phyloP scores from a whole-genome alignment of 306 rosid species.

The Cucurbita maxima region DNA sequence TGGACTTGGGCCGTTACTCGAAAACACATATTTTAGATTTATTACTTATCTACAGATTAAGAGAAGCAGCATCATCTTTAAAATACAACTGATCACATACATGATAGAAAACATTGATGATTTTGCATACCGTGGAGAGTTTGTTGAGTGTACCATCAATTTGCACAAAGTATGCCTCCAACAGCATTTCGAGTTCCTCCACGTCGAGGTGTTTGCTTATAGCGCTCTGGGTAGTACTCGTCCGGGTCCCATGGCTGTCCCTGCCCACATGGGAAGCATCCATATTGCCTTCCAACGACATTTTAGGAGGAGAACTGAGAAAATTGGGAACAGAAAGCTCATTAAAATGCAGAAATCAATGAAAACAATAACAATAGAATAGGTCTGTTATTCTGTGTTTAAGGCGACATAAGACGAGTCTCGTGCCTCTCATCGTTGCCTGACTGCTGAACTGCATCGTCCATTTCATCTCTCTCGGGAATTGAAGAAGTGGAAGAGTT shows the following conservation, averaged over 20 bases:
- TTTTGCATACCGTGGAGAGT: constrained; percentile 37
- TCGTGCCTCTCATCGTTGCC: constrained; percentile 40
- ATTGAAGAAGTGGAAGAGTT: constrained; percentile 49
- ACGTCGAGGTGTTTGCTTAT: constrained; percentile 65
- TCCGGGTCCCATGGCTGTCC: constrained; percentile 59
- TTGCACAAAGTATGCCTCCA: constrained; percentile 96
- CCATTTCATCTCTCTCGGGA: constrained; percentile 21
- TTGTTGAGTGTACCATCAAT: constrained; percentile 84
- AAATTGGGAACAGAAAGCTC: not conserved
- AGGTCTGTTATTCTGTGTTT: not conserved
- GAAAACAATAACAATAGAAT: not conserved
- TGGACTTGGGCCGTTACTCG: not conserved
- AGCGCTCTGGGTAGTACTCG: constrained; percentile 49
- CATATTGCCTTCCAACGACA: constrained; percentile 37
- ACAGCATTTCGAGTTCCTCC: constrained; percentile 95
- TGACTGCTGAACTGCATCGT: constrained; percentile 21
- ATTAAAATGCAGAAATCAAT: not conserved
- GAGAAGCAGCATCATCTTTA: not conserved
- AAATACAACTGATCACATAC: not conserved
- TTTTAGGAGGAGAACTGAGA: constrained; percentile 35
- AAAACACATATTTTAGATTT: not conserved
- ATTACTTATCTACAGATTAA: not conserved
- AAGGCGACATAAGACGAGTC: constrained; percentile 1
- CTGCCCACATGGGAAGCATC: constrained; percentile 22
- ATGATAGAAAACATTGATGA: not conserved